phyloP scores from a whole-genome alignment of 805 yeast species.

The Saccharomyces kudriavzevii region DNA sequence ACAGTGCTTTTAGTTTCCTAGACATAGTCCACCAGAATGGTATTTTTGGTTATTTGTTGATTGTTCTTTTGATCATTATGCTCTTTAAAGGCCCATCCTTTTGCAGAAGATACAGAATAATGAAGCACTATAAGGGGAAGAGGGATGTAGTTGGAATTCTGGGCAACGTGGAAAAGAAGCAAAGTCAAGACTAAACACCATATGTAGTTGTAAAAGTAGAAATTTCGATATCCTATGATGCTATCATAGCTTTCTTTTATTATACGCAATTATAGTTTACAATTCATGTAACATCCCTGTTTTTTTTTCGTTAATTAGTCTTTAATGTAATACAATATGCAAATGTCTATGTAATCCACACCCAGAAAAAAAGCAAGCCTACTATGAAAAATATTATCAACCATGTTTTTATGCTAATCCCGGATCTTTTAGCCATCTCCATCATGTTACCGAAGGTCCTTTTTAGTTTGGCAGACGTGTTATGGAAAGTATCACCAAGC shows the following conservation, averaged over 20 bases:
- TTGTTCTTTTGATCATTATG: slow-evolving; percentile 1
- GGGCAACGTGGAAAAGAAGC: slow-evolving; percentile 9
- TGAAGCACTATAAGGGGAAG: slow-evolving; percentile 17
- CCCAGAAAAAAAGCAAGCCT: slow-evolving; percentile 43
- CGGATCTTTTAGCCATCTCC: slow-evolving; percentile 54
- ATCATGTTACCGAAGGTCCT: slow-evolving; percentile 50
- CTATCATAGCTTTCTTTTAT: neutral
- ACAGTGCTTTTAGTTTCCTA: slow-evolving; percentile 32
- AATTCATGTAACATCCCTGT: neutral
- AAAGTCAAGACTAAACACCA: slow-evolving; percentile 10
- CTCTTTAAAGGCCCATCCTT: slow-evolving; percentile 3
- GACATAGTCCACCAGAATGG: slow-evolving; percentile 41
- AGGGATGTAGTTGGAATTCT: slow-evolving; percentile 17
- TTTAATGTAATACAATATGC: neutral
- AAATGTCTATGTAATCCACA: slow-evolving; percentile 32
- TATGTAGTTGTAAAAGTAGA: neutral
- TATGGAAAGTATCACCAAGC: slow-evolving; percentile 39
- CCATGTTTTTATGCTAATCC: slow-evolving; percentile 62
- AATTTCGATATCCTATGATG: neutral
- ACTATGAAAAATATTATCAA: slow-evolving; percentile 40
- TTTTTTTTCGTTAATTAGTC: neutral
- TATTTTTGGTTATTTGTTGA: slow-evolving; percentile 34
- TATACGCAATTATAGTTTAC: neutral
- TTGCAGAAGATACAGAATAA: slow-evolving; percentile 5
- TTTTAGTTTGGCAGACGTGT: slow-evolving; percentile 40